These are phyloP conservation scores for Globisporangium takayamanum DNA, from an alignment of 352 stramenopile species.

Conservation along the genomic window DNA sequence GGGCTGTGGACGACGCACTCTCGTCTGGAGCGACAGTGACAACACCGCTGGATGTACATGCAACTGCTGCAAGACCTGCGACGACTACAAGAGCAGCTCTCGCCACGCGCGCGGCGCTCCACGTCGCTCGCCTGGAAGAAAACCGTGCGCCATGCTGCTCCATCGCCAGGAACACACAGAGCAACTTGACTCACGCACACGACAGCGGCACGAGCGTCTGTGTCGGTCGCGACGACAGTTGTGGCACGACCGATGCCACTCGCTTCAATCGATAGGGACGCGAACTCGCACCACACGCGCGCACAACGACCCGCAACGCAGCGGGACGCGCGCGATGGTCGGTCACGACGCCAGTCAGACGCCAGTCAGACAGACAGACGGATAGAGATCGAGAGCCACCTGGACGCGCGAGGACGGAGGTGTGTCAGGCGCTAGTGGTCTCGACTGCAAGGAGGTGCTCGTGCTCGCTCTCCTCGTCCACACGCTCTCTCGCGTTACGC, in stretches of 20 bases:
- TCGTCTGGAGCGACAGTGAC: too few relatives aligned
- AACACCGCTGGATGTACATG: background rate
- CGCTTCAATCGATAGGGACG: too few relatives aligned
- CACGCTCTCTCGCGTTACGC: too few relatives aligned
- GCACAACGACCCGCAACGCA: background rate
- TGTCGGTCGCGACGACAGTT: background rate
- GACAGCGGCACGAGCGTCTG: constrained; percentile 1
- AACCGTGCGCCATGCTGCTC: background rate
- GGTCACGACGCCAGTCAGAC: too few relatives aligned
- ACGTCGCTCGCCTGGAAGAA: constrained; percentile 2
- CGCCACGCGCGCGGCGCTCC: background rate
- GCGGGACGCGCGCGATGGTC: background rate
- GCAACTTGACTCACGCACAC: background rate
- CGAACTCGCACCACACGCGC: too few relatives aligned
- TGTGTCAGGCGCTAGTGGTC: too few relatives aligned
- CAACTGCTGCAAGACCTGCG: background rate
- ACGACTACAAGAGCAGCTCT: background rate
- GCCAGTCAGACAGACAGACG: too few relatives aligned
- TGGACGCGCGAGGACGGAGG: too few relatives aligned
- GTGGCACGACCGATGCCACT: background rate
- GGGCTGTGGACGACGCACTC: background rate
- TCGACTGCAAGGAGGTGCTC: too few relatives aligned
- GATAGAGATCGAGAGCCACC: too few relatives aligned
- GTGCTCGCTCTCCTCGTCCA: too few relatives aligned
- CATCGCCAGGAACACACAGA: background rate